Evolutionary conservation across 345 rosid genomes (phyloP).

Genomic region (Salix caprea): DNA sequence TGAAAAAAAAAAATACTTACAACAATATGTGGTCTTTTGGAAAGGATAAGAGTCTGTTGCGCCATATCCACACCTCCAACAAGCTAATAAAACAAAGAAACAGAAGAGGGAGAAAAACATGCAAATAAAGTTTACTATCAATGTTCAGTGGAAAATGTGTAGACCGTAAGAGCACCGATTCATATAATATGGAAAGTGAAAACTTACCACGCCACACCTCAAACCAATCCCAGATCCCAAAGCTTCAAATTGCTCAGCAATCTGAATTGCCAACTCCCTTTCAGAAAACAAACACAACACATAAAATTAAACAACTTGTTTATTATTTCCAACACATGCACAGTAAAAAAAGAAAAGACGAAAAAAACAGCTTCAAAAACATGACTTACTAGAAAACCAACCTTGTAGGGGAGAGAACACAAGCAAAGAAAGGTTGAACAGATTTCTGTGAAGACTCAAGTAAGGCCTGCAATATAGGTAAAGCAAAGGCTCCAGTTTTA

Average conservation of each 20-base stretch:
- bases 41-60: constrained; percentile 75
- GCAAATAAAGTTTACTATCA: neutral
- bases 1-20: constrained; percentile 28
- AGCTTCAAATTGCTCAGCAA: constrained; percentile 93
- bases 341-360: neutral
- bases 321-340: neutral
- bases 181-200: neutral
- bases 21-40: constrained; percentile 77
- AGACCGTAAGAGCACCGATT: neutral
- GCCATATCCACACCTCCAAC: constrained; percentile 91
- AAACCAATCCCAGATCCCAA: constrained; percentile 76
- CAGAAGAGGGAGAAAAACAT: neutral
- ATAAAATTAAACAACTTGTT: neutral
- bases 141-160: neutral
- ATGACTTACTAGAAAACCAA: constrained; percentile 10
- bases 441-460: constrained; percentile 55
- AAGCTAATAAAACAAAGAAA: constrained; percentile 43
- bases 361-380: neutral
- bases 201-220: constrained; percentile 80
- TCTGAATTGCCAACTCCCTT: constrained; percentile 93
- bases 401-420: constrained; percentile 93
- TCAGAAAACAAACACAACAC: neutral
- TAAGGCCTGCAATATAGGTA: constrained; percentile 81
- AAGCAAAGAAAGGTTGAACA: constrained; percentile 76
- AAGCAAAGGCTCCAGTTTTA: constrained; percentile 93